A percentile compares a stretch with the other conserved stretches of the same genome.
Conservation (phyloP, 2,329 filamentous ascomycete genomes). For the Akanthomyces dipterigenus region DNA sequence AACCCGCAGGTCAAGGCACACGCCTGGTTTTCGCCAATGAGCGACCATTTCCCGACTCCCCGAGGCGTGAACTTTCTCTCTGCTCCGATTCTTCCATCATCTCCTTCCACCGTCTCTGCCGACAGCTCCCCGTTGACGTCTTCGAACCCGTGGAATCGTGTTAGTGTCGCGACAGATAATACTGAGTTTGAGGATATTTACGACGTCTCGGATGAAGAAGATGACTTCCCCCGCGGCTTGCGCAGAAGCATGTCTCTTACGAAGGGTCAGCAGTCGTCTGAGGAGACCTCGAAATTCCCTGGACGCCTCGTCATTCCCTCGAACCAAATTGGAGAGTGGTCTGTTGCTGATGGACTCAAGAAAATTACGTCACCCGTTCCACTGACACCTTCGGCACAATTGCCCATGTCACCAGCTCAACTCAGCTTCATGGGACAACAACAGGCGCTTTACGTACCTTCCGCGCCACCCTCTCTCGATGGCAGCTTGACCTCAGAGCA, state of each 20-base stretch:
- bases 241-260: slow-evolving; percentile 25
- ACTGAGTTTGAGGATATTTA: slow-evolving; percentile 84
- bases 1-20: slow-evolving; percentile 44
- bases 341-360: slow-evolving; percentile 38
- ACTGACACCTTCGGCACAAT: slow-evolving; percentile 57
- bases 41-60: slow-evolving; percentile 66
- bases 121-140: slow-evolving; percentile 49
- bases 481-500: slow-evolving; percentile 86
- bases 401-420: slow-evolving; percentile 70
- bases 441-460: slow-evolving; percentile 60
- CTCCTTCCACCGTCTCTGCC: slow-evolving; percentile 48
- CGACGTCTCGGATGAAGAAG: slow-evolving; percentile 76
- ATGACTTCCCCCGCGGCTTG: slow-evolving; percentile 24
- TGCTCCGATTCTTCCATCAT: slow-evolving; percentile 55
- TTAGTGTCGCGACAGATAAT: slow-evolving; percentile 55
- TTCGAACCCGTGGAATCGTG: slow-evolving; percentile 56
- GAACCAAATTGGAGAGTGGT: slow-evolving; percentile 32
- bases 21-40: slow-evolving; percentile 53
- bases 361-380: slow-evolving; percentile 52
- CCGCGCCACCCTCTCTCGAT: slow-evolving; percentile 79
- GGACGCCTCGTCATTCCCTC: slow-evolving; percentile 47
- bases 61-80: slow-evolving; percentile 59
- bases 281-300: slow-evolving; percentile 22
- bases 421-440: slow-evolving; percentile 63
- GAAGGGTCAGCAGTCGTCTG: slow-evolving; percentile 35